Base-by-base conservation (phyloP, 495 filamentous ascomycete species). In the Talaromyces nanjingensis region DNA sequence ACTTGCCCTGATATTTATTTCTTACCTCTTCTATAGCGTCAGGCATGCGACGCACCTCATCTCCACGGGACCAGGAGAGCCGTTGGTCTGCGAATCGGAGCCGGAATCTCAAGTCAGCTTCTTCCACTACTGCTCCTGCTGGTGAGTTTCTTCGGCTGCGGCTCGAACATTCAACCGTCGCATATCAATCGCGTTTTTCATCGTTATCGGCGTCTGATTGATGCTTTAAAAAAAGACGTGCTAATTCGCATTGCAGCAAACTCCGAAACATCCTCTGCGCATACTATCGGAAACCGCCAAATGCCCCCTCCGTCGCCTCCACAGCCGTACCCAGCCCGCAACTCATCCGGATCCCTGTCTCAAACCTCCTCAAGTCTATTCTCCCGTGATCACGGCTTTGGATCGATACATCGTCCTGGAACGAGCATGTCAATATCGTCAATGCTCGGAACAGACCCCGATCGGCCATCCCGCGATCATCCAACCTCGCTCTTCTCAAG, bases 391-490 rank as follows among this genome's bases (percentile, higher is more conserved):
- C 74, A 80, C 27, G 75, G 79, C 59, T 76, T 79, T 12, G 70
- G 75, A 58, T 74, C 72, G 55, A 71, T 80, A 52, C 77, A 82
- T 72, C 83, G 86, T 45, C 82, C 83, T 9, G 85, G 86, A 14
- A 89, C 89, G 74, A 90, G 89, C 78, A 98, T 98, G 94, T 96
- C 94, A 22, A 98, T 98, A 69, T 94, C 91, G 8, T 91, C 94
- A 22, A 91, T 98, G 83, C 84, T 98, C 56, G 86, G 83, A 59
- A 74, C 78, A 12, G 84, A 84, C 62, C 69, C 82, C 22, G 88
- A 88, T 54, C 85, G 85, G n/a, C 84, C 88, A 42, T 73, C 83
- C 18, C 79, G 84, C 59, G 84, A 90, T 65, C 72, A 74, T 8
- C 71, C 82, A 53, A 72, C 75, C 25, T 73, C 81, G 8, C 81